A percentile compares a stretch with the other conserved stretches of the same genome.
phyloP scores from a whole-genome alignment of 2,329 filamentous ascomycete genomes.

The Periconia sp. region DNA sequence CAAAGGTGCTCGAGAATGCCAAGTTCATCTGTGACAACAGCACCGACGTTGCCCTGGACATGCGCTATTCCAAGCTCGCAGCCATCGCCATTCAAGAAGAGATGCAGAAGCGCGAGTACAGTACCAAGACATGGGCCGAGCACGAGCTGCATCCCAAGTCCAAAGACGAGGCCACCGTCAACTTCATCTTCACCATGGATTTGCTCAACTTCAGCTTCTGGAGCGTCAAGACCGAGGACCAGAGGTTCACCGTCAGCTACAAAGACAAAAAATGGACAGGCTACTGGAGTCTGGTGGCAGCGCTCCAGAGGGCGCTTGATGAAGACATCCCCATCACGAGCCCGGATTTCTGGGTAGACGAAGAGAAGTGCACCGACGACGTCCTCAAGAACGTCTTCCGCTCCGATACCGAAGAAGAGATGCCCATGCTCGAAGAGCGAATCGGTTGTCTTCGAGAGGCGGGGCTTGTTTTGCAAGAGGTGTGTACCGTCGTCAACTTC shows the following conservation, averaged over 20 bases:
- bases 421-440: slow-evolving; percentile 81
- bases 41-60: slow-evolving; percentile 89
- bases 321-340: slow-evolving; percentile 91
- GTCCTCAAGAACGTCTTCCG: slow-evolving; percentile 80
- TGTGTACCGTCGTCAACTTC: slow-evolving; percentile 51
- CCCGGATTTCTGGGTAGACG: slow-evolving; percentile 82
- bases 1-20: slow-evolving; percentile 80
- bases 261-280: slow-evolving; percentile 84
- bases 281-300: slow-evolving; percentile 92
- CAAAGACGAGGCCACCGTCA: slow-evolving; percentile 79
- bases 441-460: slow-evolving; percentile 83
- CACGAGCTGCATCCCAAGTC: slow-evolving; percentile 88
- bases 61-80: slow-evolving; percentile 80
- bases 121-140: slow-evolving; percentile 82
- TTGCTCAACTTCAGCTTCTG: slow-evolving; percentile 97
- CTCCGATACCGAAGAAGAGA: slow-evolving; percentile 83
- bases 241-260: slow-evolving; percentile 85
- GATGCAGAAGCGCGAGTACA: slow-evolving; percentile 86
- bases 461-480: slow-evolving; percentile 77
- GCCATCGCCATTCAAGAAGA: slow-evolving; percentile 78
- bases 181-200: slow-evolving; percentile 98
- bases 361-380: slow-evolving; percentile 76
- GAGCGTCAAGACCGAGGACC: slow-evolving; percentile 73
- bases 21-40: slow-evolving; percentile 90
- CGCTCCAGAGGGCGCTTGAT: slow-evolving; percentile 84